Percentiles rank a stretch among this genome's conserved stretches.
Conservation (phyloP, 306 rosid species). For the Datisca glomerata region DNA sequence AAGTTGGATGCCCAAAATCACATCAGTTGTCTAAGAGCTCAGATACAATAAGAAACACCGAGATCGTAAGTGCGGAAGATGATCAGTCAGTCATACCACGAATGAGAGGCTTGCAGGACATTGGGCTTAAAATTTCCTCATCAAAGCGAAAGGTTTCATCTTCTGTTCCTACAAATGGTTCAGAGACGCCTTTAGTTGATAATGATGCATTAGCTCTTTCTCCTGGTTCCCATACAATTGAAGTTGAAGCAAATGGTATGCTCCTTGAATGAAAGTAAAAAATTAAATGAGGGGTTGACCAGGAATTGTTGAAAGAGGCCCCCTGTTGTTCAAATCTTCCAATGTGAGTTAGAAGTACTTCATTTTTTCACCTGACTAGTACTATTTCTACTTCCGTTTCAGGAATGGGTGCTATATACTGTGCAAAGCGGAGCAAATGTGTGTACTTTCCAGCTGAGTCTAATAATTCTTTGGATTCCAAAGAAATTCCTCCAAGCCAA, state of each 20-base stretch:
- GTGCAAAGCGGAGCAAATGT: slow-evolving; percentile 61
- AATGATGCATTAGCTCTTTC: slow-evolving; percentile 24
- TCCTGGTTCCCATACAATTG: slow-evolving; percentile 19
- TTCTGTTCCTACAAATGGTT: slow-evolving; percentile 33
- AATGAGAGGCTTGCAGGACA: slow-evolving; percentile 60
- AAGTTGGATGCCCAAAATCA: slow-evolving; percentile 19
- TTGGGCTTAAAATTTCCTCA: slow-evolving; percentile 36
- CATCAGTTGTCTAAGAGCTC: slow-evolving; percentile 18
- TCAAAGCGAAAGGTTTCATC: slow-evolving; percentile 29
- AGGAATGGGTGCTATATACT: slow-evolving; percentile 38
- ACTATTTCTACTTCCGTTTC: slow-evolving; percentile 29
- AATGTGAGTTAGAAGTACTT: slow-evolving; percentile 15
- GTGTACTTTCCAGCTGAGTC: slow-evolving; percentile 55
- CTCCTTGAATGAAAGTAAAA: slow-evolving; percentile 14
- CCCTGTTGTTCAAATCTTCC: no score
- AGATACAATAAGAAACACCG: slow-evolving; percentile 23
- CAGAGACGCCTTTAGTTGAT: slow-evolving; percentile 27
- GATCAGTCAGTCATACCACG: slow-evolving; percentile 33
- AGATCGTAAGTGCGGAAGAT: slow-evolving; percentile 30
- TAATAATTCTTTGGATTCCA: slow-evolving; percentile 65
- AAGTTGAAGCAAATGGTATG: slow-evolving; percentile 31
- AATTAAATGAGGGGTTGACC: slow-evolving; percentile 16
- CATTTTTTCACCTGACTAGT: slow-evolving; percentile 26
- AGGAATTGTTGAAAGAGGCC: slow-evolving; percentile 21
- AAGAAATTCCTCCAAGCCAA: slow-evolving; percentile 35